These are phyloP conservation scores for Leptographium lundbergii DNA, from an alignment of 2,329 filamentous ascomycete species.

Conservation along the genomic window DNA sequence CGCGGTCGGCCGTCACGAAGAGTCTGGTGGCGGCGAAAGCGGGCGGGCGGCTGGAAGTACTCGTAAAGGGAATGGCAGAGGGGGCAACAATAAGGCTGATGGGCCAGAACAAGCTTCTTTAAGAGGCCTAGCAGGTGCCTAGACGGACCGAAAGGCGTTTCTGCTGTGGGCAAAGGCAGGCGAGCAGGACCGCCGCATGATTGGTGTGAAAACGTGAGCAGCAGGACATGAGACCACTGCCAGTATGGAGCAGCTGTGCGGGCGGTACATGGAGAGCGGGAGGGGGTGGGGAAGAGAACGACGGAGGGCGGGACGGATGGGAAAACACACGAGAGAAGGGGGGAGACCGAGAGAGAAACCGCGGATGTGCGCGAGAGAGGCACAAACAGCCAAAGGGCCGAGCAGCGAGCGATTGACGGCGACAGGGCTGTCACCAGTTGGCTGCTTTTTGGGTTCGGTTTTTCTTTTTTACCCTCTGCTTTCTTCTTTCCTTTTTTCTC, in stretches of 20 bases:
- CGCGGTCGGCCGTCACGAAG: not conserved
- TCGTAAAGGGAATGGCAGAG: not conserved
- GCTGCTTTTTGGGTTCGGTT: too few species aligned
- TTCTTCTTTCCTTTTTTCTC: not conserved
- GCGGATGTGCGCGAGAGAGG: not conserved
- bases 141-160: not conserved
- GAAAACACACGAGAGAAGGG: not conserved
- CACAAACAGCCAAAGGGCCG: not conserved
- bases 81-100: slow-evolving; percentile 16
- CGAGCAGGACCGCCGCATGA: not conserved
- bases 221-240: not conserved
- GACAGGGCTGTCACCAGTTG: not conserved
- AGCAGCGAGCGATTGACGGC: not conserved
- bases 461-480: too few species aligned
- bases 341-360: not conserved
- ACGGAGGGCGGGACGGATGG: slow-evolving; percentile 1
- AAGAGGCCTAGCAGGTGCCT: not conserved
- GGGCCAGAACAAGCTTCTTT: not conserved
- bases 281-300: not conserved
- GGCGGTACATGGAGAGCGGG: not conserved
- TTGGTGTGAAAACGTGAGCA: not conserved
- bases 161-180: not conserved
- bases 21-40: not conserved
- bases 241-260: not conserved
- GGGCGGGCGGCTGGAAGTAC: not conserved